Evolutionary conservation across 805 yeast species (phyloP).

Genomic region (Diddensiella caesifluorescens): DNA sequence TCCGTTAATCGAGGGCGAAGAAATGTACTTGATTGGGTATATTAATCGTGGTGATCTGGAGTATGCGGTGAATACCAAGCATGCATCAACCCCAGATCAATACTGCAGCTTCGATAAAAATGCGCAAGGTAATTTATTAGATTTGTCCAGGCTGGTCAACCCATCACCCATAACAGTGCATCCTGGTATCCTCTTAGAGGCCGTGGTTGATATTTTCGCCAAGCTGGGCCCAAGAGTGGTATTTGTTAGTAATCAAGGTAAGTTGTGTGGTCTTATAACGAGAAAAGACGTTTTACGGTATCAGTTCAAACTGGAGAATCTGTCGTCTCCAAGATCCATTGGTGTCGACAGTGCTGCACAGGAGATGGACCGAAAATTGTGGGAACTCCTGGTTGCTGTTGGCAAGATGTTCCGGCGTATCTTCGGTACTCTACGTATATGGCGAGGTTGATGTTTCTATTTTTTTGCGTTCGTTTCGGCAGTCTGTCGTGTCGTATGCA

Average conservation of each 20-base stretch:
- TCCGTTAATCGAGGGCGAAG: conserved; percentile 34
- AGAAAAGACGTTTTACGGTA: conserved; percentile 74
- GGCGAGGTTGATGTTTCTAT: conserved; percentile 5
- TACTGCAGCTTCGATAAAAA: conserved; percentile 8
- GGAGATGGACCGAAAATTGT: conserved; percentile 18
- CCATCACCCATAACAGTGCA: conserved; percentile 59
- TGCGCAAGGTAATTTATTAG: conserved; percentile 8
- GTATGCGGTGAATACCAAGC: conserved; percentile 15
- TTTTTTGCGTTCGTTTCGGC: too few species aligned
- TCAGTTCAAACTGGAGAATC: conserved; percentile 21
- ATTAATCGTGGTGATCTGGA: conserved; percentile 28
- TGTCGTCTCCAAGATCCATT: conserved; percentile 6
- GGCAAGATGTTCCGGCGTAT: conserved; percentile 1
- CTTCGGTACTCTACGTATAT: not conserved
- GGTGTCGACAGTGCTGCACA: conserved; percentile 18
- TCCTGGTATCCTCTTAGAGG: conserved; percentile 50
- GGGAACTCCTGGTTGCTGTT: conserved; percentile 16
- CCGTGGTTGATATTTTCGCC: conserved; percentile 61
- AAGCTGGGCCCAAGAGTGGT: conserved; percentile 76
- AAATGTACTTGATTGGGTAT: conserved; percentile 31
- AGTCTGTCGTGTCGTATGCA: too few species aligned
- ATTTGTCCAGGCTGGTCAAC: conserved; percentile 19
- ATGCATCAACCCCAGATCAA: conserved; percentile 6
- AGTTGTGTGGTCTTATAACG: conserved; percentile 68
- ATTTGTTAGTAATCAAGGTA: conserved; percentile 49